These are phyloP conservation scores for Cercospora berteroae DNA, from an alignment of 2,329 filamentous ascomycete species.

Conservation along the genomic window DNA sequence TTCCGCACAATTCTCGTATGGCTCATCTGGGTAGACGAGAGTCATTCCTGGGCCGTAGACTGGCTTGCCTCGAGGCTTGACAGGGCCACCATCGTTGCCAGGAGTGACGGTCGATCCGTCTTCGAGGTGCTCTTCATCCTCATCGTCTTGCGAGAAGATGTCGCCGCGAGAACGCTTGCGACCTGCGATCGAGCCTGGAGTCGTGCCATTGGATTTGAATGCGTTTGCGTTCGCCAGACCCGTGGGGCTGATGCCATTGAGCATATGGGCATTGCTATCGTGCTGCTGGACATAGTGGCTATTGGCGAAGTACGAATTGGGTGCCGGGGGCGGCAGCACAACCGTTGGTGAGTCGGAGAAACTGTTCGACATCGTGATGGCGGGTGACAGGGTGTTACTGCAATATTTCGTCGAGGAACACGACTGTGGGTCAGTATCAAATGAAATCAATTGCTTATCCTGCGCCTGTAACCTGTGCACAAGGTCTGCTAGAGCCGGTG, in stretches of 20 bases:
- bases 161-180: conserved; percentile 77
- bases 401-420: not conserved
- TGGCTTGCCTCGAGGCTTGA: conserved; percentile 63
- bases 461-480: conserved; percentile 28
- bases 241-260: conserved; percentile 29
- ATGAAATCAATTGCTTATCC: conserved; percentile 34
- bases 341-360: conserved; percentile 50
- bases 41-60: conserved; percentile 71
- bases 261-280: conserved; percentile 19
- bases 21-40: conserved; percentile 63
- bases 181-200: conserved; percentile 50
- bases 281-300: conserved; percentile 29
- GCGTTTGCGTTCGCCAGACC: conserved; percentile 24
- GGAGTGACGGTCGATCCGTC: conserved; percentile 50
- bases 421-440: conserved; percentile 31
- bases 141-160: conserved; percentile 58
- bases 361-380: conserved; percentile 32
- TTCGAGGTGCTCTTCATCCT: conserved; percentile 53
- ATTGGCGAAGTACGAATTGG: conserved; percentile 35
- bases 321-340: conserved; percentile 46
- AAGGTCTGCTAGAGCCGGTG: conserved; percentile 30
- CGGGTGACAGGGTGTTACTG: not conserved
- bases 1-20: conserved; percentile 56
- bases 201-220: conserved; percentile 27
- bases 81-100: conserved; percentile 42